Evolutionary conservation across 805 yeast genomes (phyloP), one percentile per base, ranked within the genome.

Genomic region (Cephaloascus fragrans): DNA sequence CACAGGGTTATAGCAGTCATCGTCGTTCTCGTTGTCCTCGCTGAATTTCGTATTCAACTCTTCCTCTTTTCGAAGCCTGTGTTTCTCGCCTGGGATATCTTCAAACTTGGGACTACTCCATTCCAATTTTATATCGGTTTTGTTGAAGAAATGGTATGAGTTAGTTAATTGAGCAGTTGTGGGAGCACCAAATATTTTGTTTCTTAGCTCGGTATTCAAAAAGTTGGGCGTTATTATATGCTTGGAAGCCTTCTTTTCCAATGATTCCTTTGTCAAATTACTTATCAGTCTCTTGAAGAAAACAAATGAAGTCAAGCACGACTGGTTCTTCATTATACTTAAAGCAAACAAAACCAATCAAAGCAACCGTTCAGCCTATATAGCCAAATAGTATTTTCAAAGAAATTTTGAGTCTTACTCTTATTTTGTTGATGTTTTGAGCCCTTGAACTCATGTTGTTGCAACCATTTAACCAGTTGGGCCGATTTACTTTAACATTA

Each of bases 41-140:
- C 10, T 12, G 10, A 23, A 8, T 8, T 12, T 6, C 28, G 6
- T 6, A 12, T 9, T 9, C 35, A 38, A 34, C 31, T 52, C 43
- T 36, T 53, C 48, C 6, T 42, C 32, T 3, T 41, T 34, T 16
- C 52, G 43, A 3, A 37, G 45, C 33, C 62, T 51, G 40, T 60
- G 61, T 40, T 58, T 58, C 33, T 75, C 69, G 28, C 77, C 81
- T 0, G 87, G 90, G 3, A 82, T 75, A 17, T 75, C 72, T 10
- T 58, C 46, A 43, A 71, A 79, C 4, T 61, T 53, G 4, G 67
- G 70, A 17, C 73, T 62, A 14, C 81, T 70, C 87, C 88, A 81
- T 46, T 80, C 84, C 33, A 75, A 61, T 18, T 56, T 53, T 2
- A 73, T 64, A 16, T 59, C 59, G 1, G 79, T 60, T 2, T 52